phyloP scores from a whole-genome alignment of 73 alveolate species.

The Paramecium octaurelia region DNA sequence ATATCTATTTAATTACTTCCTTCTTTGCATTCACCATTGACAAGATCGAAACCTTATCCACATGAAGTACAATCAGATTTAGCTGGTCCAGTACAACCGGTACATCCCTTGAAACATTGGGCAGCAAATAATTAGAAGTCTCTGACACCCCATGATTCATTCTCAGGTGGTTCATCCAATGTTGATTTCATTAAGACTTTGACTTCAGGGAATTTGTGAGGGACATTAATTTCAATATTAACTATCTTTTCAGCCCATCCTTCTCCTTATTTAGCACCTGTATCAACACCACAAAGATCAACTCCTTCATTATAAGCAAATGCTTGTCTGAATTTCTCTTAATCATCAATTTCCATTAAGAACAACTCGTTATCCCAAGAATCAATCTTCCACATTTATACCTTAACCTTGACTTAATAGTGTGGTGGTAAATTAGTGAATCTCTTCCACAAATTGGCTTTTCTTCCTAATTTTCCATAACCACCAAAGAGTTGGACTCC shows the following conservation, averaged over 20 bases:
- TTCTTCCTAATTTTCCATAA: constrained; percentile 18
- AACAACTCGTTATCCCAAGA: constrained; percentile 49
- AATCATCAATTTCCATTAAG: neutral
- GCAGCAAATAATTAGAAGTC: constrained; percentile 45
- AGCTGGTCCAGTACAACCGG: constrained; percentile 48
- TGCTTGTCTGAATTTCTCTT: neutral
- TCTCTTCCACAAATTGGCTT: constrained; percentile 2
- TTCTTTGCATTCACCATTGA: constrained; percentile 36
- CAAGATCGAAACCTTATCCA: neutral
- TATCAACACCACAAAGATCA: constrained; percentile 35
- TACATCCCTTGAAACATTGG: constrained; percentile 6
- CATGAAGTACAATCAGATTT: constrained; percentile 48
- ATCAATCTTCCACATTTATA: constrained; percentile 45
- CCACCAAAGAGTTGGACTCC: constrained; percentile 38
- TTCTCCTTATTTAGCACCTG: constrained; percentile 9
- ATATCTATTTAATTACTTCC: neutral
- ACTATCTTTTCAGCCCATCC: constrained; percentile 43
- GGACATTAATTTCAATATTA: constrained; percentile 17
- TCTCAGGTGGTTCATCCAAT: constrained; percentile 43
- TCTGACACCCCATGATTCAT: constrained; percentile 55
- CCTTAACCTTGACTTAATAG: neutral
- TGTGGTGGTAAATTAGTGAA: constrained; percentile 16
- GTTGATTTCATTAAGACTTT: constrained; percentile 28
- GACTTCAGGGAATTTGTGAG: constrained; percentile 39
- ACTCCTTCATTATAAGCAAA: constrained; percentile 40